A percentile compares a stretch with the other conserved stretches of the same genome.
These are phyloP conservation scores for Lachancea cidri DNA, from an alignment of 805 yeast genomes.

Conservation along the genomic window DNA sequence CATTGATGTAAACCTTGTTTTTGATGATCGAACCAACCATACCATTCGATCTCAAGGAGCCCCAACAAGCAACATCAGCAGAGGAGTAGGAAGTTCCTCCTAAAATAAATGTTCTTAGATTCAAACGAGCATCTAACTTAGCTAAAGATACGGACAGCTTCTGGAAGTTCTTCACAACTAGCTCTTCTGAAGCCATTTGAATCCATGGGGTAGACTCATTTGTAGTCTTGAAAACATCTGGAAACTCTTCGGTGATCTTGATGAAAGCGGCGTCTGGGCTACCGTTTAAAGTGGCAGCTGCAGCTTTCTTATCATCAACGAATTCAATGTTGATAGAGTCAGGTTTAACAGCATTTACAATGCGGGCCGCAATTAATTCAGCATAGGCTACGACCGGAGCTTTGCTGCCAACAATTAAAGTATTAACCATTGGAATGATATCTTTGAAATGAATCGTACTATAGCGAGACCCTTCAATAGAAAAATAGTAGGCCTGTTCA, in stretches of 20 bases:
- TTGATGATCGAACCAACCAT: constrained; percentile 88
- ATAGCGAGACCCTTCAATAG: too few relatives aligned
- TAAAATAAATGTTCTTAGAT: constrained; percentile 72
- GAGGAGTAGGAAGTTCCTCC: constrained; percentile 58
- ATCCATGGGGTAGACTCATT: constrained; percentile 51
- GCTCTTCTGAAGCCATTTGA: constrained; percentile 58
- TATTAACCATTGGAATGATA: constrained; percentile 6
- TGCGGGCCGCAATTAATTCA: constrained; percentile 69
- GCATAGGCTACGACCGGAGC: constrained; percentile 81
- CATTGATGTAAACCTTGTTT: constrained; percentile 75
- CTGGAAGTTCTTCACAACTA: constrained; percentile 83
- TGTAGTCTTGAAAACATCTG: constrained; percentile 35
- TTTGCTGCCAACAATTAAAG: constrained; percentile 72
- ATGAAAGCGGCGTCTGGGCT: constrained; percentile 42
- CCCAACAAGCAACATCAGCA: constrained; percentile 91
- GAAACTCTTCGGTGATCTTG: constrained; percentile 48
- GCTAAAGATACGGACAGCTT: constrained; percentile 73
- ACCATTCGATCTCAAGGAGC: constrained; percentile 87
- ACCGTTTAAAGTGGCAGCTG: constrained; percentile 45
- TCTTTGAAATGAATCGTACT: constrained; percentile 12
- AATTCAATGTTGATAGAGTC: constrained; percentile 55
- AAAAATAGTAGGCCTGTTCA: too few relatives aligned
- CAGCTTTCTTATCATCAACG: constrained; percentile 66
- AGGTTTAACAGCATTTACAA: constrained; percentile 51
- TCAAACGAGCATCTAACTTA: constrained; percentile 73